Base-by-base conservation (phyloP, 192 early-diverging fungal species). In the Podila clonocystis region DNA sequence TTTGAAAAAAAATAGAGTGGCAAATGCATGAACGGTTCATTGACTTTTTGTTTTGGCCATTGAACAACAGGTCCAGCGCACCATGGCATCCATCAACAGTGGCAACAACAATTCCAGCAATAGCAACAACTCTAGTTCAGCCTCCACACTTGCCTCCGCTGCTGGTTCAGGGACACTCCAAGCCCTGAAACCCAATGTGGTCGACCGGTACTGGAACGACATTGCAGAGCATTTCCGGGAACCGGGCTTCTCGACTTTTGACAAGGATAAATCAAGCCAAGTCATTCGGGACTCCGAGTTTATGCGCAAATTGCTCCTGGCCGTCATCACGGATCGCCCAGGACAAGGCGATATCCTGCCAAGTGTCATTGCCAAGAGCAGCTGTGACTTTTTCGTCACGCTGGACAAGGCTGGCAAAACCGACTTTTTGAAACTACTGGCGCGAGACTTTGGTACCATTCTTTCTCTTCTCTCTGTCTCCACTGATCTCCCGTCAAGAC, bases 371-470 rank as follows among this genome's bases (percentile, higher is more conserved):
- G 84, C 87, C 12, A 88, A 90, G 65, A 86, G 73, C 33, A 87
- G 85, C 59, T 91, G 90, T 62, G 87, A 89, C 58, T 62, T 89
- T 22, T 93, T 90, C 73, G 72, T 86, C 62, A 64, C 80, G 17
- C 67, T 91, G 29, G 87, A 89, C 60, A 60, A 67, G 12, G 62
- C 67, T 12, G 87, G 84, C 26, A 86, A 83, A 58, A 74, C 77
- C 22, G 82, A 82, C 55, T 88, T 88, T 72, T 57, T 93, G 74
- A 75, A 71, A 57, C 68, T 85, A 62, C 64, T 90, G 49, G 80
- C 87, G 52, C 64, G 62, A 13, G 71, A 89, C 70, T 65, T 86
- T 75, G 75, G 86, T 84, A 82, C n/a, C 2, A 2, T 8, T 55
- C 19, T 41, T 24, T 45, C 31, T 5, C 31, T 31, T 22, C 38